These are phyloP conservation scores for Dendrocalamus sinicus DNA, from an alignment of 176 grass and related monocot species.

Conservation along the genomic window DNA sequence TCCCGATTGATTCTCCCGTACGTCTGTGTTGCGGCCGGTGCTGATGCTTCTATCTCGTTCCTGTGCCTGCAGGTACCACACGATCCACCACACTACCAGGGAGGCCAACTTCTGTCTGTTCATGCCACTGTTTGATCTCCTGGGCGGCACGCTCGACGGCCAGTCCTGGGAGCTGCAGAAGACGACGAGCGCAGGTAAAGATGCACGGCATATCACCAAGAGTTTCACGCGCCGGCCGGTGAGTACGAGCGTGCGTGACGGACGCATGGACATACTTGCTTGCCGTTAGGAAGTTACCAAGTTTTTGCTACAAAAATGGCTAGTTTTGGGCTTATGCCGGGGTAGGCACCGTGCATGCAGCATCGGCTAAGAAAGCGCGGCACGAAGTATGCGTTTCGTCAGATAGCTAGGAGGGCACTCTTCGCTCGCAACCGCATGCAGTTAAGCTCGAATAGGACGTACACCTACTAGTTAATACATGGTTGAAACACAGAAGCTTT, in stretches of 20 bases:
- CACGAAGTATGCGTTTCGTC: not conserved
- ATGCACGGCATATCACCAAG: not conserved
- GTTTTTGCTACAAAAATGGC: not conserved
- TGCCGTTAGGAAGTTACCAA: not conserved
- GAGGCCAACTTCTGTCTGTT: conserved; percentile 91
- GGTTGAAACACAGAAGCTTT: too few species aligned
- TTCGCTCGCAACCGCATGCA: not conserved
- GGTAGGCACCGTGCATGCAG: not conserved
- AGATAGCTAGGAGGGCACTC: not conserved
- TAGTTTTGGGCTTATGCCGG: not conserved
- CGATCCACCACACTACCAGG: conserved; percentile 69
- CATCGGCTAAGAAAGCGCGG: not conserved
- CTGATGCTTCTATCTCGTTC: not conserved
- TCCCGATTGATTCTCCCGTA: not conserved
- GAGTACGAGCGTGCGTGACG: not conserved
- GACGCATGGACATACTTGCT: not conserved
- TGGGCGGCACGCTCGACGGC: conserved; percentile 72
- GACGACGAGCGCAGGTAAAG: conserved; percentile 63
- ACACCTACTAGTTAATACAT: not conserved
- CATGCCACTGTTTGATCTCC: conserved; percentile 91
- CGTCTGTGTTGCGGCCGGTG: not conserved
- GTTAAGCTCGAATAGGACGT: not conserved
- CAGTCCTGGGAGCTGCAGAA: conserved; percentile 68
- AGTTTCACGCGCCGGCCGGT: not conserved
- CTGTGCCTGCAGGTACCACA: conserved; percentile 68